These are phyloP conservation scores for Sistotremastrum suecicum DNA, from an alignment of 768 basidiomycete genomes.

Conservation along the genomic window DNA sequence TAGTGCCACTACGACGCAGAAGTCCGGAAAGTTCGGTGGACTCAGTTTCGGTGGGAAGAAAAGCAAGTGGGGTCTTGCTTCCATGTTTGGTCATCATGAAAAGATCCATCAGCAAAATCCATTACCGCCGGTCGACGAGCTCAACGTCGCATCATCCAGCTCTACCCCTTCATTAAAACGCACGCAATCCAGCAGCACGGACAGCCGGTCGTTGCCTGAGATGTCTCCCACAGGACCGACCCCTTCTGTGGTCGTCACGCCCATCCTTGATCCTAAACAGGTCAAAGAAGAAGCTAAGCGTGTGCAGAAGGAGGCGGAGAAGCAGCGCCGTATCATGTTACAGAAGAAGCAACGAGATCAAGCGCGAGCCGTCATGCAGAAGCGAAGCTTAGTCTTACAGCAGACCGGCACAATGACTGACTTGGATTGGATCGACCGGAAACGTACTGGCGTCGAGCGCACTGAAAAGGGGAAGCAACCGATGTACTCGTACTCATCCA, in stretches of 20 bases:
- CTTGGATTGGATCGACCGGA: conserved; percentile 44
- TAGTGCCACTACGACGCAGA: conserved; percentile 18
- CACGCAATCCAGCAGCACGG: conserved; percentile 63
- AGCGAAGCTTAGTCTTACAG: conserved; percentile 64
- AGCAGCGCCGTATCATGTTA: conserved; percentile 63
- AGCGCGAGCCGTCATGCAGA: conserved; percentile 85
- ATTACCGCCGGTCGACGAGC: conserved; percentile 63
- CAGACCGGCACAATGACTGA: conserved; percentile 35
- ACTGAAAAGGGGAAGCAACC: conserved; percentile 35
- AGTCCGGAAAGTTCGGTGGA: conserved; percentile 41
- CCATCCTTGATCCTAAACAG: conserved; percentile 48
- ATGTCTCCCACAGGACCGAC: conserved; percentile 26
- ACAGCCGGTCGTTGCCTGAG: conserved; percentile 52
- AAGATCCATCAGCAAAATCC: conserved; percentile 40
- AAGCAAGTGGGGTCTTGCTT: conserved; percentile 44
- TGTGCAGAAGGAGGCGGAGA: conserved; percentile 67
- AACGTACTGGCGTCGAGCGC: conserved; percentile 19
- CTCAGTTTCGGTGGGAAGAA: conserved; percentile 54
- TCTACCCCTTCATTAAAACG: conserved; percentile 63
- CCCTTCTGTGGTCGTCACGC: conserved; percentile 8
- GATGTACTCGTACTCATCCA: conserved; percentile 37
- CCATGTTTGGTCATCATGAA: conserved; percentile 60
- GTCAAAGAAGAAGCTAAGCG: conserved; percentile 73
- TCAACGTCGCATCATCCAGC: conserved; percentile 34
- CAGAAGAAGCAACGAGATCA: conserved; percentile 72